Evolutionary conservation across 176 grass and related monocot genomes (phyloP), one percentile per base, ranked within the genome.

Genomic region (Carex pumila): DNA sequence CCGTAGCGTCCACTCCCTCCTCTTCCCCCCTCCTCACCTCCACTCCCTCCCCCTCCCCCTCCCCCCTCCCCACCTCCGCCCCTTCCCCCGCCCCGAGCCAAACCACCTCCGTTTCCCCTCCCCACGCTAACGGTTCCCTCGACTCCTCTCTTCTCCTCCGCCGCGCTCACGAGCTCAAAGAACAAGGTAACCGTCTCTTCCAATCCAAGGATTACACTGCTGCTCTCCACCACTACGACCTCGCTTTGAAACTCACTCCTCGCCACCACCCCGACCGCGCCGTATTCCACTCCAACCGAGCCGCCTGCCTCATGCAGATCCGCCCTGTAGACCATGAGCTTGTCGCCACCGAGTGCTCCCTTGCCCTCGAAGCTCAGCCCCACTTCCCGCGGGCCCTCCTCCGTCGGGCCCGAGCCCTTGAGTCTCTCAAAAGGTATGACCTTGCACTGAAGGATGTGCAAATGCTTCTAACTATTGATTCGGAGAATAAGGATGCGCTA

Each of bases 301-400:
- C 96, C 8, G 96, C 96, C 8, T 99, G 96, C 83, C 88, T 99
- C 86, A 92, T 99, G 88, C 96, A 95, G 88, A 88, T 99, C 86
- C 91, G 88, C 66, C 96, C 93, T 60, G 91, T 99, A 18, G 89
- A 95, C 85, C 86, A 95, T 85, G 90, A 87, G 86, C 90, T 86
- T 22, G 91, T 98, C 21, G 93, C 89, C 1, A 85, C 92, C 34
- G 96, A 98, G 64, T 98, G 96, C 88, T 93, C 96, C 61, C 93
- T 95, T 41, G 93, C 93, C 50, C 96, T 98, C 14, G 89, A 95
- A 77, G 89, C 89, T 9, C 91, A 98, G 81, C 96, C 96, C 12
- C 89, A 85, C 62, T 98, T 95, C 91, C 96, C 93, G 1, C 96
- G 96, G 17, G 96, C 96, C 0, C 91, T 98, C 71, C 93, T 98